These are phyloP conservation scores for Phytopythium litorale DNA, from an alignment of 352 stramenopile genomes.

Conservation along the genomic window DNA sequence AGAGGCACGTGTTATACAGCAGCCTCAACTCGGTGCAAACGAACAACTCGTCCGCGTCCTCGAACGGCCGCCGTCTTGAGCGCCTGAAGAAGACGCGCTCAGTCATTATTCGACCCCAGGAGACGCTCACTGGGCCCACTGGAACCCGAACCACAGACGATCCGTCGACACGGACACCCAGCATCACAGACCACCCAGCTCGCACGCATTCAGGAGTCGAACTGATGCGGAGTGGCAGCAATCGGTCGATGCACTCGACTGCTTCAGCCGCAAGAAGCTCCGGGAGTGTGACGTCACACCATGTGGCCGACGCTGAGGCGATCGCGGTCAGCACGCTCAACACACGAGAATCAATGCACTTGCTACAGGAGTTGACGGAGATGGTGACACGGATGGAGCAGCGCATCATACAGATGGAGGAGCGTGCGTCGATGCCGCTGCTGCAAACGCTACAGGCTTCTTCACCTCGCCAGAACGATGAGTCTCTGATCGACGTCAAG, in stretches of 20 bases:
- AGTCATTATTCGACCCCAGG: not conserved
- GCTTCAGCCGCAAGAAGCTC: not conserved
- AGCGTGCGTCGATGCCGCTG: not conserved
- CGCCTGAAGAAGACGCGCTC: not conserved
- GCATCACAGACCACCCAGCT: not conserved
- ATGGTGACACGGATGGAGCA: constrained; percentile 10
- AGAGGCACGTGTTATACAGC: not conserved
- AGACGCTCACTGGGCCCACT: not conserved
- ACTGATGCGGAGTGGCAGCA: not conserved
- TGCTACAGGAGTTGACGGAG: constrained; percentile 9
- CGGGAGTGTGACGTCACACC: not conserved
- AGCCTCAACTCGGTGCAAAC: not conserved
- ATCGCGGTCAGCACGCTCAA: not conserved
- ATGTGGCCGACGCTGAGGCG: not conserved
- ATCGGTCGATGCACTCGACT: not conserved
- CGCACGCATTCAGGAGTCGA: not conserved
- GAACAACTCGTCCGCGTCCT: constrained; percentile 8
- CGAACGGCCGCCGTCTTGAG: not conserved
- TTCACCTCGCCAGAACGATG: not conserved
- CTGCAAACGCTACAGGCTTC: not conserved
- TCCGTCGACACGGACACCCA: not conserved
- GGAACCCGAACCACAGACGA: not conserved
- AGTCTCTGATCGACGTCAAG: constrained; percentile 4
- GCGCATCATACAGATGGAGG: not conserved
- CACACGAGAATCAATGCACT: not conserved